phyloP scores from a whole-genome alignment of 441 rosid genomes.

The Daphne laureola region DNA sequence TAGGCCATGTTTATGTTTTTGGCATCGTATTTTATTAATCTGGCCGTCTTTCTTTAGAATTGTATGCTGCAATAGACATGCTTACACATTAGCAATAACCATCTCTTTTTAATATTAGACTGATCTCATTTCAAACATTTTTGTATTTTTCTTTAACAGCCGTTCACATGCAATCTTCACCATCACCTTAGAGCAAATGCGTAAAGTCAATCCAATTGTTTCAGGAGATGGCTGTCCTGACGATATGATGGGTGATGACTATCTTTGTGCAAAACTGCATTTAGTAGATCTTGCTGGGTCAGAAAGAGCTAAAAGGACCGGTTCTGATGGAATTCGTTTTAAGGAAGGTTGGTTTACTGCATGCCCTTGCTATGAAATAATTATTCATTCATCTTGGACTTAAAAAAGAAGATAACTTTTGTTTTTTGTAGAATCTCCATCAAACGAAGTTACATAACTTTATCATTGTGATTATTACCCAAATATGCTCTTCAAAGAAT shows the following conservation, averaged over 20 bases:
- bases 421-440: not conserved
- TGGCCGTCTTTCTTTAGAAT: too few species aligned
- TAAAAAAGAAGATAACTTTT: too few species aligned
- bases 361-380: conserved; percentile 12
- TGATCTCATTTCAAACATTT: too few species aligned
- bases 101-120: conserved; percentile 2
- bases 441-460: not conserved
- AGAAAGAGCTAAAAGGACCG: conserved; percentile 96
- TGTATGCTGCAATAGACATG: not conserved
- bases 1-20: not conserved
- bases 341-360: conserved; percentile 70
- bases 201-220: conserved; percentile 50
- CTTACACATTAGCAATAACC: conserved; percentile 4
- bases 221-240: conserved; percentile 43
- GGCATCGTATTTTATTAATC: not conserved
- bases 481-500: too few species aligned
- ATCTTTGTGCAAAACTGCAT: conserved; percentile 97
- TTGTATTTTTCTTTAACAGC: conserved; percentile 30
- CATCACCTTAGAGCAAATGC: conserved; percentile 94
- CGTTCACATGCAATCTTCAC: conserved; percentile 99
- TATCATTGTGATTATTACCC: too few species aligned
- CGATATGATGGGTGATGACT: conserved; percentile 76
- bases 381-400: conserved; percentile 2
- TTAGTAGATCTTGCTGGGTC: conserved; percentile 99
- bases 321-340: conserved; percentile 92